phyloP scores from a whole-genome alignment of 331 rosid genomes.

The Stylosanthes scabra region DNA sequence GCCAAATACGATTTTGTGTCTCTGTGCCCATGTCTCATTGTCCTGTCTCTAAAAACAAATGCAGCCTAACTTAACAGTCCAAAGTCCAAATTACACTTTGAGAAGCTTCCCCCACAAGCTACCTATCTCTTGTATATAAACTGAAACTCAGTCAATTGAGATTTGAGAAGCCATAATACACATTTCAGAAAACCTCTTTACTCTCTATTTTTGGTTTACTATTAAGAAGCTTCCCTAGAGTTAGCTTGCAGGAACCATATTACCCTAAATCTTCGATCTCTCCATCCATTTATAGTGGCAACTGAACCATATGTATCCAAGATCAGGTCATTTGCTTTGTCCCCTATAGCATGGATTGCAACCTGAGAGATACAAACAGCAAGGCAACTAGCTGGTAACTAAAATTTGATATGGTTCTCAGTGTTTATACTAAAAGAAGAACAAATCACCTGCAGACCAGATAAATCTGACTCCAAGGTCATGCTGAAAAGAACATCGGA shows the following conservation, averaged over 20 bases:
- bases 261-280: slow-evolving; percentile 91
- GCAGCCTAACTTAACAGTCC: too few relatives aligned
- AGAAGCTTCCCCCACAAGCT: too few relatives aligned
- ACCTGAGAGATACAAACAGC: slow-evolving; percentile 55
- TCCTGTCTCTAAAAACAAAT: too few relatives aligned
- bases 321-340: slow-evolving; percentile 78
- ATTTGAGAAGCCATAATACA: too few relatives aligned
- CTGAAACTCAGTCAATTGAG: too few relatives aligned
- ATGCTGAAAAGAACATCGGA: slow-evolving; percentile 65
- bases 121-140: too few relatives aligned
- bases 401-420: slow-evolving; percentile 2
- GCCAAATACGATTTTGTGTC: too few relatives aligned
- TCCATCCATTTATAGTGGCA: slow-evolving; percentile 57
- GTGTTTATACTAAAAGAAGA: slow-evolving; percentile 2
- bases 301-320: slow-evolving; percentile 66
- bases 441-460: slow-evolving; percentile 71
- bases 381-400: slow-evolving; percentile 27
- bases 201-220: too few relatives aligned
- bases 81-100: too few relatives aligned
- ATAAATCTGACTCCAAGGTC: slow-evolving; percentile 68
- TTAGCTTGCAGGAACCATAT: slow-evolving; percentile 5
- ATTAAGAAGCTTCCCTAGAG: background rate
- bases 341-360: slow-evolving; percentile 92
- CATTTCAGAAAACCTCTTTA: too few relatives aligned
- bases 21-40: too few relatives aligned